phyloP scores from a whole-genome alignment of 2,329 filamentous ascomycete genomes.

The Pseudogymnoascus sp. region DNA sequence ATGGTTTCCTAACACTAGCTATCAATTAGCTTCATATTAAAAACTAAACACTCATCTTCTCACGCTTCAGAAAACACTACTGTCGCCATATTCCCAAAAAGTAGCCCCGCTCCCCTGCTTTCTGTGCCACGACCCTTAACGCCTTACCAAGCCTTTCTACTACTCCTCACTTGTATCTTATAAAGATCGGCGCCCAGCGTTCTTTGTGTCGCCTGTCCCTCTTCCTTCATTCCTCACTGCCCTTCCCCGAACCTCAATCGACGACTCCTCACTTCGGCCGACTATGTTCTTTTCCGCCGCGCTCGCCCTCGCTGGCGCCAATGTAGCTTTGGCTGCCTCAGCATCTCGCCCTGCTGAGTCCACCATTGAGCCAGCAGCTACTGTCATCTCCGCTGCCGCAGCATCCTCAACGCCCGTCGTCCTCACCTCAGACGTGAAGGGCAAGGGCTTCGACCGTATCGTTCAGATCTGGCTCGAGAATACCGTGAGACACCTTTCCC shows the following conservation, averaged over 20 bases:
- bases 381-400: constrained; percentile 30
- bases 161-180: background rate
- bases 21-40: background rate
- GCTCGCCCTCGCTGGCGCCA: constrained; percentile 6
- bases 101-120: background rate
- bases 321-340: constrained; percentile 3
- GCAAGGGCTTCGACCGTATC: constrained; percentile 51
- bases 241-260: background rate
- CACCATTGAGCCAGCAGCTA: constrained; percentile 17
- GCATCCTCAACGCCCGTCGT: constrained; percentile 38
- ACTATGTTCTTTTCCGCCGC: background rate
- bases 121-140: background rate
- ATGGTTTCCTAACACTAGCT: background rate
- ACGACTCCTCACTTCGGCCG: background rate
- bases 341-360: constrained; percentile 12
- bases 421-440: constrained; percentile 39
- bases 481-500: constrained; percentile 27
- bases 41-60: background rate
- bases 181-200: background rate
- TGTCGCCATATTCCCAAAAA: background rate
- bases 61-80: background rate
- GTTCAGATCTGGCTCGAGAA: constrained; percentile 58
- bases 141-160: background rate
- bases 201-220: background rate
- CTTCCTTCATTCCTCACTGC: background rate